Base-by-base conservation (phyloP, 371 early-diverging fungal genomes). In the Mucor circinelloides region DNA sequence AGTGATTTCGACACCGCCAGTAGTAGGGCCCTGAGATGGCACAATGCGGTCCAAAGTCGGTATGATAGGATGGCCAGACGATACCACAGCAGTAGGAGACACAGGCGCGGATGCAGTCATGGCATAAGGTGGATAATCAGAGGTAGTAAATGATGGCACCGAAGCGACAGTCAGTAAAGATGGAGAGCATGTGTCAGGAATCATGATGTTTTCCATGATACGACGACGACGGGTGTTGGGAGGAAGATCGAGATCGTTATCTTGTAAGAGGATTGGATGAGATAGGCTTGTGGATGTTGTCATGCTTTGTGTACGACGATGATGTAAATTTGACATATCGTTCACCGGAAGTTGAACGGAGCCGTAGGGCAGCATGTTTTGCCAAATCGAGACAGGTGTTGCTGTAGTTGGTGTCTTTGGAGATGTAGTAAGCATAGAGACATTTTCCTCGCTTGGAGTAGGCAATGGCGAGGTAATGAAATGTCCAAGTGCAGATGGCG, bases 1-100 rank as follows among this genome's bases (percentile, higher is more conserved):
- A 6, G 93, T 91, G 3, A 94, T 79, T 52, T 90, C 90, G 12
- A 86, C 76, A 1, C 95, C 94, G 42, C 95, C 95, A 54, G 82
- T 83, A 56, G 86, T 78, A 0, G 94, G 91, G 7, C 94, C 94
- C 57, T 84, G 77, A 54, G 81, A 76, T 6, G 93, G 93, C 30
- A 84, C 79, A 66, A 92, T 54, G 34, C 82, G 76, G 13, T 80
- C 77, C 54, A 76, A 54, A 61, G 66, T 50, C 67, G 78, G 68
- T 55, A 19, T 25, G 27, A 46, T 48, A 3, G 36, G 19, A 56
- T 10, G 40, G 25, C 3, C 30, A 5, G 21, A 7, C 5, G 46
- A 46, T 6, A 21, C 46, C 19, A 23, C 23, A 21, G 21, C 21
- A 48, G 48, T 48, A 9, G 48, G 48, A 7, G 48, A 48, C 9